A percentile compares a stretch with the other conserved stretches of the same genome.
phyloP scores from a whole-genome alignment of 75 land plant species.

The Sequoiadendron giganteum region DNA sequence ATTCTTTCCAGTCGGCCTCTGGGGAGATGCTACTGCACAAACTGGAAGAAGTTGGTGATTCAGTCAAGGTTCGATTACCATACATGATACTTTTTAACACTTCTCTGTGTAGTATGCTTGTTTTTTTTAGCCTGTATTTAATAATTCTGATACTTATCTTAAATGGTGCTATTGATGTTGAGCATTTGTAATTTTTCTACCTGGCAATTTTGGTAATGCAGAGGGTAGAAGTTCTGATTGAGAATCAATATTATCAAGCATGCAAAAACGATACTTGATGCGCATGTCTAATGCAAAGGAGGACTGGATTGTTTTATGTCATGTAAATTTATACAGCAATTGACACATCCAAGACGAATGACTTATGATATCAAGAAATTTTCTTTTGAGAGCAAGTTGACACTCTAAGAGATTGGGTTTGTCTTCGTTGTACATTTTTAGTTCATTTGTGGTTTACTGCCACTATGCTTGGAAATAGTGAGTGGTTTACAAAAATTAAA shows the following conservation, averaged over 20 bases:
- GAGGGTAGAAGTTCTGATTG: slow-evolving; percentile 12
- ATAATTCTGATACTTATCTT: background rate
- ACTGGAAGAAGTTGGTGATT: slow-evolving; percentile 4
- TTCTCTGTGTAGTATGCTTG: background rate
- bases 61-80: slow-evolving; percentile 5
- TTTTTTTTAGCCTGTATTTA: background rate
- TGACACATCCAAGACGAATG: background rate
- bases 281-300: background rate
- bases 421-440: background rate
- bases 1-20: background rate
- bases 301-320: background rate
- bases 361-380: background rate
- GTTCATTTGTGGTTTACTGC: background rate
- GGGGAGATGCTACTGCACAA: slow-evolving; percentile 5
- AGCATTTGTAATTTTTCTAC: background rate
- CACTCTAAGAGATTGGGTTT: background rate
- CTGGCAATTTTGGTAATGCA: slow-evolving; percentile 4
- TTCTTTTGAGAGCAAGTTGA: background rate
- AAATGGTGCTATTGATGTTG: background rate
- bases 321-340: slow-evolving; percentile 4
- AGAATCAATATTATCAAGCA: slow-evolving; percentile 2
- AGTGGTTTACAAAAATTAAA: background rate
- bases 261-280: slow-evolving; percentile 5
- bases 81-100: background rate
- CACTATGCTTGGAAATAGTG: background rate